phyloP scores from a whole-genome alignment of 257 asterid species.

The Fraxinus americana region DNA sequence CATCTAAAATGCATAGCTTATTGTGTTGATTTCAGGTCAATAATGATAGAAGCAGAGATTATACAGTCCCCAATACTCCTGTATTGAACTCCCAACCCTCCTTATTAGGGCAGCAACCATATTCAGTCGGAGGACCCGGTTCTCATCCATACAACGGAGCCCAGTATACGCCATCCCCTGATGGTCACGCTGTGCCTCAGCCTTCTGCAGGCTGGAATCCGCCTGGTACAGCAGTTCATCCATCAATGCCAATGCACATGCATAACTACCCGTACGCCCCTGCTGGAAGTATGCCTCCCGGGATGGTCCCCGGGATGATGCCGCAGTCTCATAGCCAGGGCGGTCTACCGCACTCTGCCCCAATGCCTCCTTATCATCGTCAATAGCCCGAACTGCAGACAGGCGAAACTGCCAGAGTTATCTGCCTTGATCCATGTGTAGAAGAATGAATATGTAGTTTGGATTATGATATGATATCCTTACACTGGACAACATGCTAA shows the following conservation, averaged over 20 bases:
- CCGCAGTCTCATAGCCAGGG: neutral
- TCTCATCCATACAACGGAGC: constrained; percentile 50
- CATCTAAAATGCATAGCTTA: neutral
- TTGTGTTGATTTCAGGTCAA: constrained; percentile 61
- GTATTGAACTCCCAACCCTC: constrained; percentile 71
- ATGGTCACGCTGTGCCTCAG: constrained; percentile 46
- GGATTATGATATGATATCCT: neutral
- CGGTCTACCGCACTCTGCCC: neutral
- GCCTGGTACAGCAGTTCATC: constrained; percentile 27
- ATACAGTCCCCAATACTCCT: constrained; percentile 68
- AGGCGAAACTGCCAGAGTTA: neutral
- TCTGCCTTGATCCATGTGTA: neutral
- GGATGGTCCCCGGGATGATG: neutral
- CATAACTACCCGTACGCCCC: constrained; percentile 10
- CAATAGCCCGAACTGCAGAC: constrained; percentile 6
- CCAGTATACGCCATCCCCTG: constrained; percentile 58
- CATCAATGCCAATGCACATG: neutral
- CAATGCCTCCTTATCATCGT: constrained; percentile 21
- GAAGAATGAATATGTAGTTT: constrained; percentile 11
- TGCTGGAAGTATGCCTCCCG: constrained; percentile 2
- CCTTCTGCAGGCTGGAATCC: constrained; percentile 76
- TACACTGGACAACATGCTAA: neutral
- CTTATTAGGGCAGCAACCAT: constrained; percentile 72
- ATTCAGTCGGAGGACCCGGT: constrained; percentile 56
- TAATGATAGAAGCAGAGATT: constrained; percentile 92